These are phyloP conservation scores for Ceratocystis cacaofunesta DNA, from an alignment of 2,329 filamentous ascomycete genomes.

Conservation along the genomic window DNA sequence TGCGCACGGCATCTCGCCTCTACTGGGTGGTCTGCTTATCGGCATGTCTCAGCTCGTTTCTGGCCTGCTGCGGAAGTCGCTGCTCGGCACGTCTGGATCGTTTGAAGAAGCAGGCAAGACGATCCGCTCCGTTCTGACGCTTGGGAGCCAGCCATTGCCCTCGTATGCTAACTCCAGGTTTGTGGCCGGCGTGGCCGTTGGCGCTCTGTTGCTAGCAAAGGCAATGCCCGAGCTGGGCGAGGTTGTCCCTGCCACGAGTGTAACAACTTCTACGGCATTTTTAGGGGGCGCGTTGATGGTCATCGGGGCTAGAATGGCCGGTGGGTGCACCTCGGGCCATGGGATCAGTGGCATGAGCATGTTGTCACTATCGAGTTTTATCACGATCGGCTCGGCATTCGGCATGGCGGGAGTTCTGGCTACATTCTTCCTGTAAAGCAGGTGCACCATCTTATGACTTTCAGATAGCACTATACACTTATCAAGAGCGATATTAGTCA, in stretches of 20 bases:
- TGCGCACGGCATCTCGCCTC: constrained; percentile 29
- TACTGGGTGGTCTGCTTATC: constrained; percentile 44
- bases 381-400: constrained; percentile 46
- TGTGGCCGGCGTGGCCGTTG: constrained; percentile 34
- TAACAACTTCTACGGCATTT: constrained; percentile 29
- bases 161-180: constrained; percentile 36
- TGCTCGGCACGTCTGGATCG: constrained; percentile 45
- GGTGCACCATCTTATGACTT: neutral
- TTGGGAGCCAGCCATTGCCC: constrained; percentile 21
- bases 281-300: constrained; percentile 43
- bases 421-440: constrained; percentile 18
- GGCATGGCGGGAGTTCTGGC: constrained; percentile 29
- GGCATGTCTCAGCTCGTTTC: constrained; percentile 43
- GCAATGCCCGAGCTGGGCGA: constrained; percentile 20
- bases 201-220: constrained; percentile 29
- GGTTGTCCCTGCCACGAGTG: constrained; percentile 20
- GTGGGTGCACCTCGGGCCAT: constrained; percentile 55
- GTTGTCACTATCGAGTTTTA: constrained; percentile 44
- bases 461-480: neutral
- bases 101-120: constrained; percentile 47
- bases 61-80: constrained; percentile 34
- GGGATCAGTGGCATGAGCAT: constrained; percentile 53
- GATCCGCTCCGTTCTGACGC: constrained; percentile 31
- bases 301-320: constrained; percentile 45
- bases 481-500: neutral